These are phyloP conservation scores for Ceratobasidium sp. DNA, from an alignment of 1,284 basidiomycete species.

Conservation along the genomic window DNA sequence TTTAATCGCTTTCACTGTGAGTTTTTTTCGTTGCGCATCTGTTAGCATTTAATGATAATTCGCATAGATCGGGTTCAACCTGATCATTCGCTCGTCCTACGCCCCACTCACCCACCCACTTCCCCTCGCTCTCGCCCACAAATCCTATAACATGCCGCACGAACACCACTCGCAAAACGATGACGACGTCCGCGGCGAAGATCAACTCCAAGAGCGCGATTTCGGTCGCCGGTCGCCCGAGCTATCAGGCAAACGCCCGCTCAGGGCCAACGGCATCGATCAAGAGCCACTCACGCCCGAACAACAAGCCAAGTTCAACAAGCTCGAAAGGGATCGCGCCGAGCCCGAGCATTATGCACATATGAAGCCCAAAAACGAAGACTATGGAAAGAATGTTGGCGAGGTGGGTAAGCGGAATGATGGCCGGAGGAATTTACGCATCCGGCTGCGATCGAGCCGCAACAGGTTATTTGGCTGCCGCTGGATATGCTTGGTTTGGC, in stretches of 20 bases:
- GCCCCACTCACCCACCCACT: conserved; percentile 64
- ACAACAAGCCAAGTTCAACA: conserved; percentile 40
- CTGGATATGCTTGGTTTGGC: conserved; percentile 75
- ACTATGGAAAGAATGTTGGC: conserved; percentile 17
- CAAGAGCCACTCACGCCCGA: conserved; percentile 35
- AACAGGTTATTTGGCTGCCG: conserved; percentile 86
- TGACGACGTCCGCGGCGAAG: conserved; percentile 53
- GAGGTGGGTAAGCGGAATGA: conserved; percentile 48
- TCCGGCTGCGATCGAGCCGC: conserved; percentile 80
- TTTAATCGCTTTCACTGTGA: conserved; percentile 82
- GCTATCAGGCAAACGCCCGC: conserved; percentile 24
- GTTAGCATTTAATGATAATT: conserved; percentile 51
- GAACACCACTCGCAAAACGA: conserved; percentile 54
- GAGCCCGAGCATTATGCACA: conserved; percentile 40
- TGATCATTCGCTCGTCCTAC: conserved; percentile 71
- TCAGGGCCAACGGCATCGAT: conserved; percentile 4
- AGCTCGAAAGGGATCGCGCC: conserved; percentile 36
- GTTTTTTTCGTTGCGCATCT: conserved; percentile 56
- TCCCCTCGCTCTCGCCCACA: conserved; percentile 82
- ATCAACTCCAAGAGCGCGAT: conserved; percentile 38
- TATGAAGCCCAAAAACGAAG: neutral
- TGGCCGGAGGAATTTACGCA: conserved; percentile 75
- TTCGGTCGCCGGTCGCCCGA: conserved; percentile 38
- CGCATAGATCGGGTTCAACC: conserved; percentile 45
- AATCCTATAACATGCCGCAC: conserved; percentile 61